Evolutionary conservation across 805 yeast genomes (phyloP).

Genomic region (Hanseniaspora guilliermondii): DNA sequence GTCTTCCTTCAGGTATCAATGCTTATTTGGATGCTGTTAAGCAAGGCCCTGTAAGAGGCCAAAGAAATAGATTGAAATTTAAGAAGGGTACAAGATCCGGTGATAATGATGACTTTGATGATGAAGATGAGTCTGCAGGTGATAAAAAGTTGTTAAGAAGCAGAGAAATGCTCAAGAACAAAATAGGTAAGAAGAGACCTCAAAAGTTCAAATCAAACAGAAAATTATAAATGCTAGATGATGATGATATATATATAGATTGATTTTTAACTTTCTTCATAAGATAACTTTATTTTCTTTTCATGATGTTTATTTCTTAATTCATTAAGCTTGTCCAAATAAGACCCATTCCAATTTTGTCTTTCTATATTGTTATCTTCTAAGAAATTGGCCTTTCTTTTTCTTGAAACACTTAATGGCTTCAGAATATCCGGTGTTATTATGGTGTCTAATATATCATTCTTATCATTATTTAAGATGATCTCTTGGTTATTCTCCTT

Average conservation of each 20-base stretch:
- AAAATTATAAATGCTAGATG: conserved; percentile 9
- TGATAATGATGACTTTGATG: conserved; percentile 36
- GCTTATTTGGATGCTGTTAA: conserved; percentile 91
- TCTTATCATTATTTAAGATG: neutral
- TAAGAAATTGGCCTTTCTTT: conserved; percentile 1
- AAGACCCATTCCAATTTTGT: neutral
- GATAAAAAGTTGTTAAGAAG: conserved; percentile 4
- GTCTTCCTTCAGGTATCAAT: conserved; percentile 52
- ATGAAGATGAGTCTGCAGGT: conserved; percentile 23
- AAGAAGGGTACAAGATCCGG: conserved; percentile 47
- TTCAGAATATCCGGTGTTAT: conserved; percentile 4
- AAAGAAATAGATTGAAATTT: conserved; percentile 78
- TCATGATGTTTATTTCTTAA: neutral
- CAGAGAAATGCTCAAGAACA: conserved; percentile 10
- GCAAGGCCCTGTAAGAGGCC: conserved; percentile 90
- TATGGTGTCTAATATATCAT: conserved; percentile 6
- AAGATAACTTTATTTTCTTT: conserved; percentile 5
- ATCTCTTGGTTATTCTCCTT: neutral
- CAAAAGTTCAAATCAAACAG: conserved; percentile 12
- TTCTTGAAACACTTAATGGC: neutral
- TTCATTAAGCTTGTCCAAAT: neutral
- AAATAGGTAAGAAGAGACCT: conserved; percentile 13
- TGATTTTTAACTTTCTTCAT: neutral
- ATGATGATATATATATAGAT: neutral
- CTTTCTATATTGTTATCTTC: neutral